Evolutionary conservation across 257 asterid genomes (phyloP).

Genomic region (Solanum appendiculatum): DNA sequence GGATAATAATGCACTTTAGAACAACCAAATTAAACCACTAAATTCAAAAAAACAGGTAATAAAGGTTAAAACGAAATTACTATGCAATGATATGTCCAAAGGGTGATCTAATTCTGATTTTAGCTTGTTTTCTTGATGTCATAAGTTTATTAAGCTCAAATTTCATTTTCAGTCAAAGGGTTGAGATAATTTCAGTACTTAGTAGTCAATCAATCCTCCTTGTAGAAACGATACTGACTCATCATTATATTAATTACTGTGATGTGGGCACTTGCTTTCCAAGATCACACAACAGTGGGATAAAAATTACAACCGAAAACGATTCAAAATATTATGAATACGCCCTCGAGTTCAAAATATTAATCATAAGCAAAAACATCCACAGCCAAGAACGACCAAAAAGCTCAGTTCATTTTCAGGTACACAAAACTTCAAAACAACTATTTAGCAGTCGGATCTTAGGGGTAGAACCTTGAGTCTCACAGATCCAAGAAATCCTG

Average conservation of each 20-base stretch:
- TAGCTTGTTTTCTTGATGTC: not conserved
- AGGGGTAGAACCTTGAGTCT: slow-evolving; percentile 72
- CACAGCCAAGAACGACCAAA: not conserved
- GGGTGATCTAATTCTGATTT: not conserved
- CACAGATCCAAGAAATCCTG: slow-evolving; percentile 98
- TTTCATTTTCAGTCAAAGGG: not conserved
- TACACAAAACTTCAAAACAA: not conserved
- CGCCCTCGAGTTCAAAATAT: not conserved
- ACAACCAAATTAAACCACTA: not conserved
- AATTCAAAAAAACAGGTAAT: not conserved
- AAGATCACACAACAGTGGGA: not conserved
- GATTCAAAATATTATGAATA: not conserved
- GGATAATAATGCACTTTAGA: not conserved
- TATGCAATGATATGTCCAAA: not conserved
- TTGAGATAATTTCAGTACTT: not conserved
- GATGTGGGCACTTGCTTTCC: not conserved
- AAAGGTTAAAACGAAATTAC: not conserved
- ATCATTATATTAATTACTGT: not conserved
- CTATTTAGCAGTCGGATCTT: not conserved
- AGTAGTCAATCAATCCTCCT: not conserved
- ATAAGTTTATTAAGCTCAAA: not conserved
- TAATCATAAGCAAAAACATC: not conserved
- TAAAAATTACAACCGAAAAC: not conserved
- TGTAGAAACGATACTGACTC: not conserved
- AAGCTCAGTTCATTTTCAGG: not conserved